Base-by-base conservation (phyloP, 495 filamentous ascomycete genomes). In the Hyaloscypha variabilis region DNA sequence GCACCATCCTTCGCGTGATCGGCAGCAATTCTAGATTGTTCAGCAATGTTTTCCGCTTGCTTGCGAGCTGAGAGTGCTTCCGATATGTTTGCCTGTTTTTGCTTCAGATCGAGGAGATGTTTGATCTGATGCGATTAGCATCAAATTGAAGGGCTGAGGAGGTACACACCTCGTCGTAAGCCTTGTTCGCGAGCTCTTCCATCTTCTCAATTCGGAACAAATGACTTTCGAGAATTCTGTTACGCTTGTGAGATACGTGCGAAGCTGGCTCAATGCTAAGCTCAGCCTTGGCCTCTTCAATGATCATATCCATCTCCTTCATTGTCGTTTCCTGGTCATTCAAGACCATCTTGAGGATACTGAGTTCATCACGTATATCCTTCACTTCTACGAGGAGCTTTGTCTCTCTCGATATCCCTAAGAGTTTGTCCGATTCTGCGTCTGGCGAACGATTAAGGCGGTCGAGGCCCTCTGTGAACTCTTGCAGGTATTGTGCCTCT, bases 11-110 rank as follows among this genome's bases (percentile, higher is more conserved):
- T 51, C 49, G 17, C 49, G 49, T 51, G 49, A 17, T 17, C 23
- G 6, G 17, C 23, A 24, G 23, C 49, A 51, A 24, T 51, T 51
- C 49, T 51, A 34, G 49, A n/a, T 24, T 51, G 49, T 17, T 51
- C 26, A 6, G 21, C 21, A 2, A 19, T 53, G 21, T 53, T 25
- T 24, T 53, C 26, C 2, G 51, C 51, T 53, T 53, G 51, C 25
- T 25, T 53, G 8, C 51, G 10, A 2, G 51, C 51, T 19, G 51
- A 53, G 3, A 23, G 6, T 24, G 85, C 81, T 69, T 89, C 83
- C 23, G 86, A 77, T 1, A 88, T 82, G 60, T 85, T 84, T 0
- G 86, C 84, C 62, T 88, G 85, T 58, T 88, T 87, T 63, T 89
- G 87, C 68, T 88, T 89, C 36, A 90, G 75, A 24, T 53, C 51